phyloP scores from a whole-genome alignment of 768 basidiomycete species.

The Tubosaeta sp. region DNA sequence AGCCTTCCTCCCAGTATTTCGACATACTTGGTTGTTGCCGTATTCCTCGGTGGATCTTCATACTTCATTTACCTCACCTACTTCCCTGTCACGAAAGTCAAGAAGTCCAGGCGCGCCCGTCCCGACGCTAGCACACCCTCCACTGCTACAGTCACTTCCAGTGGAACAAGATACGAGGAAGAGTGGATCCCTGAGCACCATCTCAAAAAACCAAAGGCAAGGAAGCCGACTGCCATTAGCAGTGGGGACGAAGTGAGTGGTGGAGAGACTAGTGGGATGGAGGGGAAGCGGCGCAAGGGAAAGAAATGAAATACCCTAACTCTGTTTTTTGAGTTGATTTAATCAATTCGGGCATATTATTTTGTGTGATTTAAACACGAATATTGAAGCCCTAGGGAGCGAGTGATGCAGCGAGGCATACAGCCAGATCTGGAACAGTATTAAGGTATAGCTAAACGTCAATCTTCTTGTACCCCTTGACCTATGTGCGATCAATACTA shows the following conservation, averaged over 20 bases:
- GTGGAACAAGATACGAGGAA: constrained; percentile 71
- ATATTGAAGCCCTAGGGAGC: not conserved
- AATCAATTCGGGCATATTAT: not conserved
- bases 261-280: constrained; percentile 59
- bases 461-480: constrained; percentile 81
- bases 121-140: constrained; percentile 51
- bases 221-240: constrained; percentile 44
- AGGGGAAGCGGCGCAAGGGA: constrained; percentile 43
- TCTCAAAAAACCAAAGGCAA: constrained; percentile 58
- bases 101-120: constrained; percentile 43
- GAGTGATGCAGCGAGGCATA: not conserved
- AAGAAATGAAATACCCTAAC: constrained; percentile 39
- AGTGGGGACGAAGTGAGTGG: constrained; percentile 68
- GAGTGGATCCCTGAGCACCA: constrained; percentile 95
- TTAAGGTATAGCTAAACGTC: constrained; percentile 36
- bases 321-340: not conserved
- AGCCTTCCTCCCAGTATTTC: constrained; percentile 39
- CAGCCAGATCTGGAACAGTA: not conserved
- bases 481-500: constrained; percentile 42
- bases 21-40: constrained; percentile 68
- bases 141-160: constrained; percentile 54
- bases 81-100: constrained; percentile 55
- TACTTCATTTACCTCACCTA: constrained; percentile 68
- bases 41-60: constrained; percentile 54
- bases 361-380: constrained; percentile 6